These are phyloP conservation scores for Arxiozyma bovina DNA, from an alignment of 1,139 yeast genomes.

Conservation along the genomic window DNA sequence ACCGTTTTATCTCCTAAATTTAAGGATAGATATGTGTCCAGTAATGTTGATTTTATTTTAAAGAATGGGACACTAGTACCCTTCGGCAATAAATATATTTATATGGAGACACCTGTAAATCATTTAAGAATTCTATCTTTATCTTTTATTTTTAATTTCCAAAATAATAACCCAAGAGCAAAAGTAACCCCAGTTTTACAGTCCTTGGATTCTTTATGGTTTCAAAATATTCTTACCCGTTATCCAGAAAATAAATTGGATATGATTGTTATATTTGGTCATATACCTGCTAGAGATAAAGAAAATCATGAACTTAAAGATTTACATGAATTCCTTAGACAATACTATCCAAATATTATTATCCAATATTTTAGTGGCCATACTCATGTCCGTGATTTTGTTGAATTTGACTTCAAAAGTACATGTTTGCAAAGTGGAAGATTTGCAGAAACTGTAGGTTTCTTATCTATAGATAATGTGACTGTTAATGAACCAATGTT, in stretches of 20 bases:
- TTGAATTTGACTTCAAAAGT: conserved; percentile 54
- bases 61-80: conserved; percentile 47
- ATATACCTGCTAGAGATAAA: conserved; percentile 57
- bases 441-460: conserved; percentile 87
- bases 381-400: conserved; percentile 82
- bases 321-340: conserved; percentile 49
- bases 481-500: conserved; percentile 27
- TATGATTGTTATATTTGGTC: conserved; percentile 64
- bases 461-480: conserved; percentile 50
- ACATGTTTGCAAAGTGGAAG: conserved; percentile 86
- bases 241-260: conserved; percentile 47
- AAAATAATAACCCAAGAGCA: conserved; percentile 49
- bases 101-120: conserved; percentile 54
- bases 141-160: conserved; percentile 75
- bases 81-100: conserved; percentile 58
- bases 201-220: conserved; percentile 56
- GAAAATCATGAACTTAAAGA: conserved; percentile 45
- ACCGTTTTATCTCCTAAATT: conserved; percentile 43
- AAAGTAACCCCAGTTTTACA: conserved; percentile 56
- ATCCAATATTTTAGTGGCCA: conserved; percentile 94
- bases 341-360: conserved; percentile 46
- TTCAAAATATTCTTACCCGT: conserved; percentile 40
- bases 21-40: conserved; percentile 60
- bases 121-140: conserved; percentile 52
- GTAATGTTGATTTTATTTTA: conserved; percentile 65